Conservation (phyloP, 345 rosid species). For the Arabidopsis thaliana region DNA sequence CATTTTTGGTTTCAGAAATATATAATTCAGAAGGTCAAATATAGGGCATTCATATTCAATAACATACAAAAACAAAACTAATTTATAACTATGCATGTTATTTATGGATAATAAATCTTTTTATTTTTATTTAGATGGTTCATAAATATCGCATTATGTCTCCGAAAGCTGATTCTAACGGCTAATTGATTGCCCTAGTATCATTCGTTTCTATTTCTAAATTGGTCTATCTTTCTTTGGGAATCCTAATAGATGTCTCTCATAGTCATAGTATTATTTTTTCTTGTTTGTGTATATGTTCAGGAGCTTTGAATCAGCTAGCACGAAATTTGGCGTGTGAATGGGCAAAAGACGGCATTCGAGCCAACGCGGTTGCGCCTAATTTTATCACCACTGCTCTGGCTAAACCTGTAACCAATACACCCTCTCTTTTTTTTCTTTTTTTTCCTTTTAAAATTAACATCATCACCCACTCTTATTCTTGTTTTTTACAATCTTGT, state of each 20-base stretch:
- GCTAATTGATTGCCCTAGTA: no score
- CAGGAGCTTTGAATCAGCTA: constrained; percentile 59
- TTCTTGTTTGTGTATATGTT: not conserved
- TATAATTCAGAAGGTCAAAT: no score
- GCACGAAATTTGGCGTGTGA: constrained; percentile 69
- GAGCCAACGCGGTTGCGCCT: constrained; percentile 62
- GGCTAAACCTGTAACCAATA: constrained; percentile 30
- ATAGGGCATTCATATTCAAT: no score
- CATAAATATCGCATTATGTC: no score
- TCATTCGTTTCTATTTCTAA: not conserved
- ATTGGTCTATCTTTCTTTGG: not conserved
- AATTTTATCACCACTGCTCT: constrained; percentile 49
- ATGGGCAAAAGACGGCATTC: constrained; percentile 70
- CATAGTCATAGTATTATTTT: not conserved
- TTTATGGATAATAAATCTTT: no score
- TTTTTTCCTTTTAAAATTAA: not conserved
- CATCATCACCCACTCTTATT: not conserved
- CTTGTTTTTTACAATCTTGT: not conserved
- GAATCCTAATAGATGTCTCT: not conserved
- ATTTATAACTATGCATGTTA: no score
- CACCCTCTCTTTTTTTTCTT: not conserved
- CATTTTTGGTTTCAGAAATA: not conserved
- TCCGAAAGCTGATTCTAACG: no score
- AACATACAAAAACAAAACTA: no score
- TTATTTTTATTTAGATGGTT: no score